Evolutionary conservation across 768 basidiomycete species (phyloP).

Genomic region (Mrakia hoshinonis): DNA sequence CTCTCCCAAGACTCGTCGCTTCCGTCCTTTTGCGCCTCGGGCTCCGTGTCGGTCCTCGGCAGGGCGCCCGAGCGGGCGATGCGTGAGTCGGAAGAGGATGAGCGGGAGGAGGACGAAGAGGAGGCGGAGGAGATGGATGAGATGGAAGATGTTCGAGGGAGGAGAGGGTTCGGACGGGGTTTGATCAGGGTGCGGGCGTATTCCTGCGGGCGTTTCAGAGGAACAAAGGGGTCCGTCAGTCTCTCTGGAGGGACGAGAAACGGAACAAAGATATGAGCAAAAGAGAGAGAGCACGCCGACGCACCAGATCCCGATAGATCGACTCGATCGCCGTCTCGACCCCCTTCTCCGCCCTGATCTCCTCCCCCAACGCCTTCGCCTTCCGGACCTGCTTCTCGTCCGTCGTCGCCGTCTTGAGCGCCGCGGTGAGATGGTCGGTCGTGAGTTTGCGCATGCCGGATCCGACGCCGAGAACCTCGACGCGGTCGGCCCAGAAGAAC

Average conservation of each 20-base stretch:
- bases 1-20: conserved; percentile 21
- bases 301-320: conserved; percentile 77
- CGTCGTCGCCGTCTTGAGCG: conserved; percentile 70
- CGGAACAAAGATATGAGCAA: no score
- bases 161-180: conserved; percentile 35
- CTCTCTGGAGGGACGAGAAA: not conserved
- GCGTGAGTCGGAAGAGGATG: not conserved
- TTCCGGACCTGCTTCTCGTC: conserved; percentile 81
- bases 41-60: not conserved
- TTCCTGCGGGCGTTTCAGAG: conserved; percentile 44
- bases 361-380: conserved; percentile 73
- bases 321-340: conserved; percentile 85
- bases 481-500: conserved; percentile 94
- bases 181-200: conserved; percentile 85
- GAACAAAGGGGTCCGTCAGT: no score
- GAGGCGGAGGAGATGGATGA: conserved; percentile 10
- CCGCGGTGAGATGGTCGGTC: conserved; percentile 64
- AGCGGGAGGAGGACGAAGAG: conserved; percentile 4
- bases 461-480: conserved; percentile 92
- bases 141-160: not conserved
- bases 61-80: not conserved
- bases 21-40: not conserved
- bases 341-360: conserved; percentile 85
- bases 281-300: no score
- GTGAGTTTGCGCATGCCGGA: conserved; percentile 79